Evolutionary conservation across 2,329 filamentous ascomycete species (phyloP).

Genomic region (Malbranchea cinnamomea): DNA sequence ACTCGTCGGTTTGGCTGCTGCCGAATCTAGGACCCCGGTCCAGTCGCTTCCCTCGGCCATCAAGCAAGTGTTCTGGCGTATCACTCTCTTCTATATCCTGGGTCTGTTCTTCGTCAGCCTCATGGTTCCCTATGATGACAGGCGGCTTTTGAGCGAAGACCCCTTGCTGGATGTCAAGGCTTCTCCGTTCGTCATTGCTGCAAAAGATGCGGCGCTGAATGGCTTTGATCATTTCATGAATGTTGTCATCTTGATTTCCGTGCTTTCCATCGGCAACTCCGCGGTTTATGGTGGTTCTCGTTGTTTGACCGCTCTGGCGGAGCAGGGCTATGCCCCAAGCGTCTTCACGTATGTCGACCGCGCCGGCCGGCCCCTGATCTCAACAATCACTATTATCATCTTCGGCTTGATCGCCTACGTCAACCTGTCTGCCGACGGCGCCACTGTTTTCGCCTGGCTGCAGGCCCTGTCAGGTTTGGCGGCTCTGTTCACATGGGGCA

Average conservation of each 20-base stretch:
- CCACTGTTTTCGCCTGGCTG: slow-evolving; percentile 47
- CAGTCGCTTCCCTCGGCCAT: slow-evolving; percentile 34
- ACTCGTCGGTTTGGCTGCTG: slow-evolving; percentile 38
- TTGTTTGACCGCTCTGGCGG: slow-evolving; percentile 39
- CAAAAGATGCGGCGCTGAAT: slow-evolving; percentile 43
- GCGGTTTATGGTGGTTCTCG: slow-evolving; percentile 43
- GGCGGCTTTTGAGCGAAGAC: slow-evolving; percentile 25
- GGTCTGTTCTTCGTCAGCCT: slow-evolving; percentile 32
- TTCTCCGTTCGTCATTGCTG: slow-evolving; percentile 53
- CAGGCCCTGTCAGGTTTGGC: slow-evolving; percentile 48
- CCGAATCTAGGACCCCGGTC: slow-evolving; percentile 37
- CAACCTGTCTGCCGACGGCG: slow-evolving; percentile 29
- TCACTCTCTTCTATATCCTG: slow-evolving; percentile 36
- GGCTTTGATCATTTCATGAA: slow-evolving; percentile 53
- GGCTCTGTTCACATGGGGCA: slow-evolving; percentile 51
- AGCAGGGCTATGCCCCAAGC: slow-evolving; percentile 30
- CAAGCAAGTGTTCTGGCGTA: slow-evolving; percentile 38
- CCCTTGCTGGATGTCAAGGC: slow-evolving; percentile 29
- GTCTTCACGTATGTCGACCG: slow-evolving; percentile 32
- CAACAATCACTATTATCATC: slow-evolving; percentile 24
- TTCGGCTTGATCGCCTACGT: slow-evolving; percentile 30
- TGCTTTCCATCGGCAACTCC: slow-evolving; percentile 45
- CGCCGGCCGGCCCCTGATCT: slow-evolving; percentile 29
- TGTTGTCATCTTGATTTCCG: slow-evolving; percentile 47
- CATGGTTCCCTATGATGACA: slow-evolving; percentile 27